phyloP scores from a whole-genome alignment of 2,329 filamentous ascomycete genomes.

The Fusarium sp. region DNA sequence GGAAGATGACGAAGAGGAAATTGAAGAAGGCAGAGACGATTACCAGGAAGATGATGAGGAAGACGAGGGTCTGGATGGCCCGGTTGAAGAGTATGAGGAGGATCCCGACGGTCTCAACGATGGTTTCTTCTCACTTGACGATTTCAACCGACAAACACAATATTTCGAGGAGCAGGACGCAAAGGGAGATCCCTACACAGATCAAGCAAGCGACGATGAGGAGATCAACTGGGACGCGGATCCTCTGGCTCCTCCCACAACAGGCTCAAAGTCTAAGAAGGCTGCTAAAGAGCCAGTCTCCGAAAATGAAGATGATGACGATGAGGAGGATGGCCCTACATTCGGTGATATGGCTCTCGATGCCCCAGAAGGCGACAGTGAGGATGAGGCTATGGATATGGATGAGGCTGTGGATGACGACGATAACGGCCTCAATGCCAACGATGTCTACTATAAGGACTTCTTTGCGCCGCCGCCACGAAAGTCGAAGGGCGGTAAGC shows the following conservation, averaged over 20 bases:
- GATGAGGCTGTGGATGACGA: conserved; percentile 67
- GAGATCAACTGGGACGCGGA: conserved; percentile 89
- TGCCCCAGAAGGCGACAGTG: conserved; percentile 75
- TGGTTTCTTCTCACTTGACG: conserved; percentile 96
- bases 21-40: conserved; percentile 48
- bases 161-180: conserved; percentile 89
- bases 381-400: conserved; percentile 69
- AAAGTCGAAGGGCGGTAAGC: conserved; percentile 69
- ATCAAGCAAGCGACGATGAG: conserved; percentile 83
- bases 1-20: conserved; percentile 53
- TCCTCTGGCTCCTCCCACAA: conserved; percentile 65
- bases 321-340: conserved; percentile 82
- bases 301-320: conserved; percentile 64
- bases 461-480: conserved; percentile 90
- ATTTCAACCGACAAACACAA: conserved; percentile 95
- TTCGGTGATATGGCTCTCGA: conserved; percentile 84
- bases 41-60: conserved; percentile 54
- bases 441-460: conserved; percentile 89
- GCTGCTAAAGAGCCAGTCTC: conserved; percentile 45
- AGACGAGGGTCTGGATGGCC: conserved; percentile 56
- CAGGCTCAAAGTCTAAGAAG: conserved; percentile 45
- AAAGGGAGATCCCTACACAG: conserved; percentile 79
- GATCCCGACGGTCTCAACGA: conserved; percentile 91
- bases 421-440: conserved; percentile 77
- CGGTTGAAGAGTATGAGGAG: conserved; percentile 61